Base-by-base conservation (phyloP, 148 eudicot genomes). In the Rhododendron vialii region DNA sequence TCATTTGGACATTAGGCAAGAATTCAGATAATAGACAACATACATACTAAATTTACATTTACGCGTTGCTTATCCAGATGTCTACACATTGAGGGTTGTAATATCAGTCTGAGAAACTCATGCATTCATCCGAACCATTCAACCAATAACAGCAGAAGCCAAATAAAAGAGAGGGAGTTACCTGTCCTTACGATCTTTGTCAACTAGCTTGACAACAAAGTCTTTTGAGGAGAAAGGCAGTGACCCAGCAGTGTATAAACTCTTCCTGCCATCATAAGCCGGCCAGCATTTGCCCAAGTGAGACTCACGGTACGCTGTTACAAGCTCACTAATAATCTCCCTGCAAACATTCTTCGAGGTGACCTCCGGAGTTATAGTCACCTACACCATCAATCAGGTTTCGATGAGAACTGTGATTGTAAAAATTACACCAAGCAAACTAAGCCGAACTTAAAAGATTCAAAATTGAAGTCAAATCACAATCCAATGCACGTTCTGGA, bases 261-360 rank as follows among this genome's bases (percentile, higher is more conserved):
- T 92, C 87, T 96, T 94, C 2, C 90, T 89, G 7, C 98, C 98
- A 89, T 96, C 98, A 89, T 91, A 94, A 5, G 95, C 98, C 0
- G 93, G 87, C 47, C 43, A 53, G 15, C 88, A 50, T 15, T 85
- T 91, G 0, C 91, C 92, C 78, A 96, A 53, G 69, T 89, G 90
- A 2, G 92, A 86, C 18, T 82, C 69, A 0, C 73, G 77, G 83
- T 87, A 88, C 4, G 59, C 47, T 14, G 82, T 75, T 1, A 90
- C 88, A 28, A 96, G 90, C 36, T 84, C 79, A 0, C 45, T 78
- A 26, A 96, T 28, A 2, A 96, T 93, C 1, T 89, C 90, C 61
- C 93, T 78, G 87, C 93, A 92, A 0, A 92, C 89, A 9, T 79
- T 90, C 84, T 91, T 94, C 0, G 94, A 92, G 0, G 89, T 13